Percentiles rank a stretch among this genome's conserved stretches.
Conservation (phyloP, 2,329 filamentous ascomycete species). For the Cladosporium phlei region DNA sequence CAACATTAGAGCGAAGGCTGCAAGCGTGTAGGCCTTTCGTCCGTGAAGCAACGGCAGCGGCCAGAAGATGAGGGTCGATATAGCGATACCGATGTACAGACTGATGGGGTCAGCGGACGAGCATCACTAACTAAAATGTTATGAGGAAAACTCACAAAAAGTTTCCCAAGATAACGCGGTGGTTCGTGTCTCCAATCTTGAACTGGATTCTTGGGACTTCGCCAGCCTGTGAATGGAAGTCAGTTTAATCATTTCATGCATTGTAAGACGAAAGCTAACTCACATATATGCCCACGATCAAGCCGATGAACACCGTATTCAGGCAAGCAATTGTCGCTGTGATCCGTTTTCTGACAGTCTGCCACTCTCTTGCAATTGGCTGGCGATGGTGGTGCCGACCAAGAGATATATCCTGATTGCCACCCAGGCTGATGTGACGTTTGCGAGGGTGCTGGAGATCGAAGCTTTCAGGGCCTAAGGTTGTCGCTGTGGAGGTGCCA, state of each 20-base stretch:
- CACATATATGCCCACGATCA: constrained; percentile 67
- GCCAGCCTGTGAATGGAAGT: constrained; percentile 47
- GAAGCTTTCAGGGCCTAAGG: constrained; percentile 13
- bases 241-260: background rate
- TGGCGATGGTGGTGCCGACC: constrained; percentile 51
- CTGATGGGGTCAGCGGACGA: constrained; percentile 30
- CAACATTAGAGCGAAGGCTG: constrained; percentile 63
- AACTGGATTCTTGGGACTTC: constrained; percentile 77
- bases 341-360: constrained; percentile 60
- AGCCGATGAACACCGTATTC: constrained; percentile 66
- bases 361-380: constrained; percentile 70
- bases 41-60: constrained; percentile 70
- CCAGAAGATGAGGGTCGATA: constrained; percentile 68
- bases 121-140: too few relatives aligned
- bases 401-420: constrained; percentile 38
- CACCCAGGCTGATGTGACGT: constrained; percentile 31
- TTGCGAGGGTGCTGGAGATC: constrained; percentile 31
- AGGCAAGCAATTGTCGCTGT: constrained; percentile 65
- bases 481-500: constrained; percentile 4
- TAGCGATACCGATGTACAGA: constrained; percentile 65
- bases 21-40: constrained; percentile 70
- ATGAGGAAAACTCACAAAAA: constrained; percentile 49
- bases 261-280: constrained; percentile 21
- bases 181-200: constrained; percentile 64
- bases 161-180: constrained; percentile 67